Conservation (phyloP, 352 stramenopile genomes). For the Pseudoperonospora humuli region DNA sequence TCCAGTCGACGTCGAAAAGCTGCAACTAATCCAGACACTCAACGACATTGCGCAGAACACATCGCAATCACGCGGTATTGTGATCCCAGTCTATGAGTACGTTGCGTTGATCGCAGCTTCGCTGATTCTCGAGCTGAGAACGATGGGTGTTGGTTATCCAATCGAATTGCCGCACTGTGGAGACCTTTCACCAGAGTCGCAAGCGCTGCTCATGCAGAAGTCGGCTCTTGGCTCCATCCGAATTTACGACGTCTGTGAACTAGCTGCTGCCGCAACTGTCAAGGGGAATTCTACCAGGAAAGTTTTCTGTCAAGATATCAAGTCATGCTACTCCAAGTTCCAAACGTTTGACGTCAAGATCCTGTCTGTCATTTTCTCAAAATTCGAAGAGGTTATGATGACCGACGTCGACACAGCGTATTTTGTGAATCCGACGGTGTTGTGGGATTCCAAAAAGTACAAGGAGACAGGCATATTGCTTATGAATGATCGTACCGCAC, state of each 20-base stretch:
- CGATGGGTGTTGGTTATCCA: slow-evolving; percentile 14
- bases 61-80: slow-evolving; percentile 10
- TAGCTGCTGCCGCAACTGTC: slow-evolving; percentile 2
- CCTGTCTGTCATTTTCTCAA: slow-evolving; percentile 26
- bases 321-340: slow-evolving; percentile 24
- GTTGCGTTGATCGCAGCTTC: slow-evolving; percentile 23
- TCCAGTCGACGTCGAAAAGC: no score
- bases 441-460: slow-evolving; percentile 28
- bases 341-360: slow-evolving; percentile 27
- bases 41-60: slow-evolving; percentile 12
- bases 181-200: slow-evolving; percentile 10
- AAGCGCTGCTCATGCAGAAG: slow-evolving; percentile 8
- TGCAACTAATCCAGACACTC: slow-evolving; percentile 13
- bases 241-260: slow-evolving; percentile 26
- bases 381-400: slow-evolving; percentile 46
- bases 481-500: slow-evolving; percentile 37
- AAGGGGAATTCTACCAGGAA: slow-evolving; percentile 3
- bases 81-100: slow-evolving; percentile 26
- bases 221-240: slow-evolving; percentile 5
- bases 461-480: slow-evolving; percentile 29
- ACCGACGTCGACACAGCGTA: no score
- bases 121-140: slow-evolving; percentile 24
- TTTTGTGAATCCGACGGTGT: no score
- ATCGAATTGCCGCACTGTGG: slow-evolving; percentile 36
- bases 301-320: slow-evolving; percentile 24